These are phyloP conservation scores for Gillenia trifoliata DNA, from an alignment of 306 rosid genomes.

Conservation along the genomic window DNA sequence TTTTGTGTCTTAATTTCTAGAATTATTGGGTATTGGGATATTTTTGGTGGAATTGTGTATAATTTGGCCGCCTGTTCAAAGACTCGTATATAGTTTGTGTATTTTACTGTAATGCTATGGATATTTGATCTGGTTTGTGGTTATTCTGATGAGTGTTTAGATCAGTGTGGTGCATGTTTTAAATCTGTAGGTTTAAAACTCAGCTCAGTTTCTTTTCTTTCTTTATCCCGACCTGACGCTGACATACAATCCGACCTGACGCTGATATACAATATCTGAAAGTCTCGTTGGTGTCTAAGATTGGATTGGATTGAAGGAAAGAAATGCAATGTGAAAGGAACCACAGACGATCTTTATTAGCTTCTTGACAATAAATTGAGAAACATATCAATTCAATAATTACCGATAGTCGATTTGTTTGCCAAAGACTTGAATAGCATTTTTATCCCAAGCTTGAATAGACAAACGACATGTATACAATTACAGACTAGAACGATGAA, in stretches of 20 bases:
- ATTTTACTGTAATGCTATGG: constrained; percentile 4
- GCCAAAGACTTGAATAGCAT: too few species aligned
- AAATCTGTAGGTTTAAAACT: not conserved
- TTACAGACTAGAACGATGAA: too few species aligned
- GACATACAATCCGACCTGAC: not conserved
- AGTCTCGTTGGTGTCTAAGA: too few species aligned
- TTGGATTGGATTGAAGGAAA: too few species aligned
- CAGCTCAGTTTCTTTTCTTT: not conserved
- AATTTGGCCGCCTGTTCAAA: constrained; percentile 36
- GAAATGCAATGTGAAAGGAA: too few species aligned
- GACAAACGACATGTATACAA: too few species aligned
- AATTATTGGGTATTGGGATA: constrained; percentile 33
- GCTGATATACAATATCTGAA: not conserved
- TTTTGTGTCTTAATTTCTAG: constrained; percentile 24
- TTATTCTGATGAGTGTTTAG: not conserved
- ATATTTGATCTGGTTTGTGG: not conserved
- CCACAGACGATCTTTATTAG: too few species aligned
- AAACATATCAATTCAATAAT: too few species aligned
- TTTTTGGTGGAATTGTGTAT: constrained; percentile 46
- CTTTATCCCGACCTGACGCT: not conserved
- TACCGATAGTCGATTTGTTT: too few species aligned
- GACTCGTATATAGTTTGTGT: constrained; percentile 37
- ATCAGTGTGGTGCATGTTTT: not conserved
- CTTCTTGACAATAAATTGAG: too few species aligned
- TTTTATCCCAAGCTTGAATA: too few species aligned